Evolutionary conservation across 2,329 filamentous ascomycete species (phyloP), one percentile per base, ranked within the genome.

Genomic region (Fusarium dlaminii): DNA sequence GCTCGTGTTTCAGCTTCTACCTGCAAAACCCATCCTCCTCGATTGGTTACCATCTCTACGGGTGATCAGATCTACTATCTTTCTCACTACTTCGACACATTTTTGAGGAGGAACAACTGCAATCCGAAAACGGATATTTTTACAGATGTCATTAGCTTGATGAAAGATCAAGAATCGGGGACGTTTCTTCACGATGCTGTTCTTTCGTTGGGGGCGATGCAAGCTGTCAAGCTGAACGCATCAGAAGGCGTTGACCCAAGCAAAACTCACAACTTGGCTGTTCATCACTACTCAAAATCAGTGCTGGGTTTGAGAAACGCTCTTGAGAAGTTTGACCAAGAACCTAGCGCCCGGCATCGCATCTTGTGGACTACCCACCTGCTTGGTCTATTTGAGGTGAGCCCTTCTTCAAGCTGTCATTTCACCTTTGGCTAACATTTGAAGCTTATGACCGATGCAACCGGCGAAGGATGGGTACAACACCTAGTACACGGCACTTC

Each of bases 401-500:
- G 20, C 20, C 14, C 5, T 30, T 22, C 12, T 46, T 48, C 4
- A 15, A 7, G n/a, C 17, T 37, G 6, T 37, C 36, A 37, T 37
- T 37, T 43, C 10, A 39, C 37, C 20, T 11, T 13, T 39, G 37
- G 37, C 40, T 42, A 42, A 42, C 40, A 40, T 22, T 3, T 9
- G 1, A 15, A 82, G 81, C 76, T 83, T 5, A 79, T 82, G 75
- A 79, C 74, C 2, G 81, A 82, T 32, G 64, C 75, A 1, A 79
- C 80, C 0, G 81, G 80, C 0, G 66, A 78, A 24, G 80, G 79
- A 0, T 83, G 81, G 81, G 39, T 81, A 8, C 80, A 81, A 11
- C 81, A 83, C 17, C 74, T 83, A 30, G 78, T 82, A 0, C 79
- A 82, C 30, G 81, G 81, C 13, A 83, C 81, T 0, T 77, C 79